A percentile compares a stretch with the other conserved stretches of the same genome.
These are phyloP conservation scores for Chiua virens DNA, from an alignment of 768 basidiomycete species.

Conservation along the genomic window DNA sequence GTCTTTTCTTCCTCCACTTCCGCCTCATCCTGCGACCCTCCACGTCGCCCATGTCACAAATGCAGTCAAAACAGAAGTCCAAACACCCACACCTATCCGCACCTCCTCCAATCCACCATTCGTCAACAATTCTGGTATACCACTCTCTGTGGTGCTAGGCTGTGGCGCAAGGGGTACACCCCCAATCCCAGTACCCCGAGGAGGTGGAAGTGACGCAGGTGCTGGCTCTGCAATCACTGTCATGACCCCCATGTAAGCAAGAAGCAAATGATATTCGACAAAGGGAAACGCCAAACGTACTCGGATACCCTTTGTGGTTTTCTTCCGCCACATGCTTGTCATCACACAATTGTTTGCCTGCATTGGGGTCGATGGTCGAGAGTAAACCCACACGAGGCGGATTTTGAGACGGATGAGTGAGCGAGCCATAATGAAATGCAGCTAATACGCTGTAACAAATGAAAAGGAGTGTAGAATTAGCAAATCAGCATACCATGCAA, in stretches of 20 bases:
- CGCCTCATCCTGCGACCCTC: constrained; percentile 12
- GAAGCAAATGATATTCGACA: neutral
- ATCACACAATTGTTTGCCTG: constrained; percentile 37
- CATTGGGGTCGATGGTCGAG: constrained; percentile 66
- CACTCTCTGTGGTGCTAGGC: constrained; percentile 14
- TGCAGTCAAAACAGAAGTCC: constrained; percentile 14
- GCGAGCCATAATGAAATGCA: constrained; percentile 71
- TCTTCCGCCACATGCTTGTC: constrained; percentile 38
- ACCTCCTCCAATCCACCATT: constrained; percentile 18
- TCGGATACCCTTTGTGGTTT: constrained; percentile 27
- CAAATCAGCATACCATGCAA: neutral
- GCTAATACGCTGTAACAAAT: constrained; percentile 52
- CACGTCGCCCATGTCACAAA: constrained; percentile 20
- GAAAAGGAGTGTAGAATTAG: neutral
- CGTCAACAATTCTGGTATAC: neutral
- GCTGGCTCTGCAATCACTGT: constrained; percentile 43
- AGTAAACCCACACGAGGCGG: constrained; percentile 69
- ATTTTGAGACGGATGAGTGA: constrained; percentile 65
- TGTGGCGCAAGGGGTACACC: constrained; percentile 30
- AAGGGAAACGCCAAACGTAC: constrained; percentile 12
- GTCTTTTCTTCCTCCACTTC: neutral
- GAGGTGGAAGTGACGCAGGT: constrained; percentile 33
- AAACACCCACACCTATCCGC: constrained; percentile 14
- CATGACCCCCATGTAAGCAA: neutral
- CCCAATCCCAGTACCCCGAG: constrained; percentile 23